Evolutionary conservation across 441 rosid species (phyloP).

Genomic region (Erysimum cheiri): DNA sequence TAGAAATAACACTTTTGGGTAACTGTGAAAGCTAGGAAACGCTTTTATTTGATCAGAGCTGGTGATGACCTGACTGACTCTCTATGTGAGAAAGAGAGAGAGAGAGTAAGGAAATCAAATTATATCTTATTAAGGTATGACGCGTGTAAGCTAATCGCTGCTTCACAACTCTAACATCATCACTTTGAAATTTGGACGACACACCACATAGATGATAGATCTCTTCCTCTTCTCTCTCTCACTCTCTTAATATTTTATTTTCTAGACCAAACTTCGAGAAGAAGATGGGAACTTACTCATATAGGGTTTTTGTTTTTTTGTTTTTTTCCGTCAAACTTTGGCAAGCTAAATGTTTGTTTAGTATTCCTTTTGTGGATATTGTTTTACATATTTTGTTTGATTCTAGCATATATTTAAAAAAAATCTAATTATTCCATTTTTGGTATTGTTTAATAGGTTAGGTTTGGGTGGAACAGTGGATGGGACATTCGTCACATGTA

Average conservation of each 20-base stretch:
- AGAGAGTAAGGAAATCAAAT: conserved; percentile 9
- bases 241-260: background rate
- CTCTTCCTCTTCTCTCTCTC: too few species aligned
- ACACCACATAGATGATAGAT: too few species aligned
- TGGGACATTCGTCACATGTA: conserved; percentile 17
- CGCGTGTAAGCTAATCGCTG: conserved; percentile 36
- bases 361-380: conserved; percentile 2
- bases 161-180: conserved; percentile 4
- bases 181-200: conserved; percentile 26
- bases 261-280: conserved; percentile 19
- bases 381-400: conserved; percentile 6
- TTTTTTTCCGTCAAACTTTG: background rate
- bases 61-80: conserved; percentile 19
- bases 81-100: background rate
- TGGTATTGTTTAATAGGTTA: conserved; percentile 11
- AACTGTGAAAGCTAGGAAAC: conserved; percentile 41
- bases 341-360: background rate
- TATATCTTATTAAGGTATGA: conserved; percentile 6
- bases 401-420: background rate
- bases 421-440: conserved; percentile 5
- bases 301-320: background rate
- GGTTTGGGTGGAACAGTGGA: conserved; percentile 2
- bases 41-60: conserved; percentile 35
- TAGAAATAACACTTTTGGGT: conserved; percentile 21
- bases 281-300: conserved; percentile 11